Evolutionary conservation across 2,329 filamentous ascomycete species (phyloP).

Genomic region (Alternaria sp.): DNA sequence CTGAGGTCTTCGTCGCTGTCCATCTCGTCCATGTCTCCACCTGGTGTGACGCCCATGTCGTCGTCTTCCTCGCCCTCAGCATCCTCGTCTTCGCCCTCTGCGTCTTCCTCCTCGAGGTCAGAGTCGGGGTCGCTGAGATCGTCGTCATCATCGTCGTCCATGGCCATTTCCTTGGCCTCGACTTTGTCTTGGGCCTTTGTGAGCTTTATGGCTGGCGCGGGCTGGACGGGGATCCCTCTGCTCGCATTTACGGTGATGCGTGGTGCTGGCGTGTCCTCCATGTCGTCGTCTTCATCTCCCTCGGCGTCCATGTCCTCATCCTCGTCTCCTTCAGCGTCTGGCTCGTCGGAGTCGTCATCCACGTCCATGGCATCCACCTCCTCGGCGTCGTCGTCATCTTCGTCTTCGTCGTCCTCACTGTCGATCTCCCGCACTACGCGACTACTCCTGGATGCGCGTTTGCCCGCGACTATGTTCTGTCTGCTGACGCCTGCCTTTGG

Average conservation of each 20-base stretch:
- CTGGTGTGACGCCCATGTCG: conserved; percentile 37
- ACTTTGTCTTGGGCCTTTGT: conserved; percentile 49
- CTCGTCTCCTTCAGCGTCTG: conserved; percentile 45
- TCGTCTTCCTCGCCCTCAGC: conserved; percentile 53
- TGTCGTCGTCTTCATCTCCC: conserved; percentile 49
- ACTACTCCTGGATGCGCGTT: conserved; percentile 48
- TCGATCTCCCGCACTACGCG: conserved; percentile 50
- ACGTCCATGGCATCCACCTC: conserved; percentile 51
- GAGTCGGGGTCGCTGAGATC: conserved; percentile 50
- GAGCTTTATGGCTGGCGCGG: conserved; percentile 41
- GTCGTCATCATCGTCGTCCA: conserved; percentile 57
- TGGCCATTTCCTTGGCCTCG: conserved; percentile 58
- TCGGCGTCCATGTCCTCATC: conserved; percentile 49
- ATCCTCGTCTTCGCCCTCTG: conserved; percentile 55
- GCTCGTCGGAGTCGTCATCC: conserved; percentile 49
- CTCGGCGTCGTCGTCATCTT: conserved; percentile 48
- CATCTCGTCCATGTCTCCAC: conserved; percentile 48
- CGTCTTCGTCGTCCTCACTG: conserved; percentile 51
- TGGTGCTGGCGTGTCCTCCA: conserved; percentile 42
- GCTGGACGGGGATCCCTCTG: conserved; percentile 42
- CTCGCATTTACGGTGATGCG: conserved; percentile 32
- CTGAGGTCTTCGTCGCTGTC: conserved; percentile 64
- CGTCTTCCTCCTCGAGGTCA: conserved; percentile 53
- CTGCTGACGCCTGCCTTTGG: conserved; percentile 41
- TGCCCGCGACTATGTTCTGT: conserved; percentile 47